Conservation (phyloP, 2,329 filamentous ascomycete species). For the Aspergillus sp. region DNA sequence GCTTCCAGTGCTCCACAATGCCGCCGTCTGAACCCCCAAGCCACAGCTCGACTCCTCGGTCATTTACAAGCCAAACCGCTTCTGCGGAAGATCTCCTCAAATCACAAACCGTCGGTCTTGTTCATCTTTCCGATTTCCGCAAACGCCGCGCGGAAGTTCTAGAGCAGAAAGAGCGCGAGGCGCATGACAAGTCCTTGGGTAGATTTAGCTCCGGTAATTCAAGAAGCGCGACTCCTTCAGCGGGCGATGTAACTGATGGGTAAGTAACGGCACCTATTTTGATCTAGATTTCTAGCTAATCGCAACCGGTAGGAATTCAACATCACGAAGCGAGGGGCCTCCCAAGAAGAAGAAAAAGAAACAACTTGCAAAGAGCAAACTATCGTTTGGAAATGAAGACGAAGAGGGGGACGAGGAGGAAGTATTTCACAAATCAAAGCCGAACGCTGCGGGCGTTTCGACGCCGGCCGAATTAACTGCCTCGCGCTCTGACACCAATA, state of each 20-base stretch:
- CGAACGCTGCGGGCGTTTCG: slow-evolving; percentile 22
- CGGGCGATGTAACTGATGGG: slow-evolving; percentile 55
- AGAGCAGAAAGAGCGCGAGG: slow-evolving; percentile 83
- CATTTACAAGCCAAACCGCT: slow-evolving; percentile 72
- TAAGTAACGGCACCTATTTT: slow-evolving; percentile 43
- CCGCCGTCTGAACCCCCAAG: slow-evolving; percentile 38
- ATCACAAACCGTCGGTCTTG: slow-evolving; percentile 84
- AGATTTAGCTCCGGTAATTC: slow-evolving; percentile 45
- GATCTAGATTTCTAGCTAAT: slow-evolving; percentile 45
- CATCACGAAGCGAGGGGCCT: slow-evolving; percentile 46
- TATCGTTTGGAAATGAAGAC: slow-evolving; percentile 66
- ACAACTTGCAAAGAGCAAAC: slow-evolving; percentile 56
- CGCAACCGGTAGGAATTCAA: slow-evolving; percentile 56
- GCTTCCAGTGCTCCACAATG: slow-evolving; percentile 12
- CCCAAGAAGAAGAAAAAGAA: slow-evolving; percentile 61
- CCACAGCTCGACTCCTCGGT: slow-evolving; percentile 46
- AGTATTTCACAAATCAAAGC: neutral
- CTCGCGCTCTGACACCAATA: slow-evolving; percentile 39
- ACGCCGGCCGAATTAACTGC: slow-evolving; percentile 39
- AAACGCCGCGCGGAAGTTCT: slow-evolving; percentile 94
- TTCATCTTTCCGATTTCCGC: slow-evolving; percentile 88
- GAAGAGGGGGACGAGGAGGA: slow-evolving; percentile 57
- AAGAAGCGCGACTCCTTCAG: slow-evolving; percentile 51
- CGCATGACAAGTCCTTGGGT: slow-evolving; percentile 60
- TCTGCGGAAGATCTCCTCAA: slow-evolving; percentile 81